Evolutionary conservation across 2,329 filamentous ascomycete genomes (phyloP).

Genomic region (Xylariomycetidae sp.): DNA sequence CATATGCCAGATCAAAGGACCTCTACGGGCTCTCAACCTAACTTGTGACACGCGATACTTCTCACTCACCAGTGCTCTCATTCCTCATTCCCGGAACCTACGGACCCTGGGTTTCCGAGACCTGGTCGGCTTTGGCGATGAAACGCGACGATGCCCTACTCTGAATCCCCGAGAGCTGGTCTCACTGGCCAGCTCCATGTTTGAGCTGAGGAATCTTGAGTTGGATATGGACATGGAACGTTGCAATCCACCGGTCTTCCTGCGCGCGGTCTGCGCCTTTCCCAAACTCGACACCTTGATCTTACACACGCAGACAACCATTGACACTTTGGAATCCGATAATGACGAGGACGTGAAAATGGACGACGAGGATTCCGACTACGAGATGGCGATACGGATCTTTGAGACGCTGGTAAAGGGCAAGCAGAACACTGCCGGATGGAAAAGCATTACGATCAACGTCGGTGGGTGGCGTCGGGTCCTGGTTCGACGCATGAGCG

Average conservation of each 20-base stretch:
- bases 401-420: constrained; percentile 28
- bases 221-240: constrained; percentile 39
- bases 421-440: constrained; percentile 22
- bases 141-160: constrained; percentile 36
- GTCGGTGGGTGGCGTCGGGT: constrained; percentile 41
- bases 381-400: constrained; percentile 28
- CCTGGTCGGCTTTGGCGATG: constrained; percentile 38
- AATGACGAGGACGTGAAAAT: constrained; percentile 21
- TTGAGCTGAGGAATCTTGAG: constrained; percentile 34
- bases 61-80: constrained; percentile 31
- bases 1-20: constrained; percentile 30
- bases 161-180: constrained; percentile 28
- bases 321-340: constrained; percentile 27
- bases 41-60: constrained; percentile 37
- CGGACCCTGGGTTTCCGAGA: constrained; percentile 36
- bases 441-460: constrained; percentile 38
- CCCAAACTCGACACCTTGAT: constrained; percentile 33
- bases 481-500: constrained; percentile 37
- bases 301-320: constrained; percentile 38
- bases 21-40: constrained; percentile 33
- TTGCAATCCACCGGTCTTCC: constrained; percentile 31
- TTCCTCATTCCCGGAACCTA: constrained; percentile 30
- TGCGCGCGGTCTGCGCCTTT: constrained; percentile 34
- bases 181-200: constrained; percentile 26
- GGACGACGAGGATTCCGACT: constrained; percentile 28